These are phyloP conservation scores for Globisporangium carolinianum DNA, from an alignment of 352 stramenopile species.

Conservation along the genomic window DNA sequence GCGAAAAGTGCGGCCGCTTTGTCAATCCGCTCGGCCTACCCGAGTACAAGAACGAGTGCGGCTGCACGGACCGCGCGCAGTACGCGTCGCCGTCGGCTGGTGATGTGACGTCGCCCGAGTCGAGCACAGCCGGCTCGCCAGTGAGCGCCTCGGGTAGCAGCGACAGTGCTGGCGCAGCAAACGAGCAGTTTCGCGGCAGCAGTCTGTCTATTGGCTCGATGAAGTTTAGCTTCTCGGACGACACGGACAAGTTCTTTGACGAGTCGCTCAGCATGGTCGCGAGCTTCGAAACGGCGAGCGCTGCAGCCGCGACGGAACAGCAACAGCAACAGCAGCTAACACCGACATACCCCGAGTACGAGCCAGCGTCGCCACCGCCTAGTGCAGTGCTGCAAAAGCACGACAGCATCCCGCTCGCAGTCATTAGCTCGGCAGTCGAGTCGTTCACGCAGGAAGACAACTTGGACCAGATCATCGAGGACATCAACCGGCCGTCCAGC, in stretches of 20 bases:
- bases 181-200: constrained; percentile 34
- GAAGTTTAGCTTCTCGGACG: constrained; percentile 67
- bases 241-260: constrained; percentile 59
- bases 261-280: constrained; percentile 42
- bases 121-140: constrained; percentile 7
- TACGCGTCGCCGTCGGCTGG: constrained; percentile 16
- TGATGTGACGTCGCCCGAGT: constrained; percentile 14
- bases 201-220: constrained; percentile 66
- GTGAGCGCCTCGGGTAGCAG: constrained; percentile 21
- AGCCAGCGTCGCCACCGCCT: constrained; percentile 6
- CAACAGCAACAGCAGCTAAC: constrained; percentile 15
- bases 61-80: constrained; percentile 25
- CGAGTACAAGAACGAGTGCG: constrained; percentile 70
- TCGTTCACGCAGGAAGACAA: constrained; percentile 73
- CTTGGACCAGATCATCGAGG: constrained; percentile 70
- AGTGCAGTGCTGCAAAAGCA: constrained; percentile 23
- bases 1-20: constrained; percentile 68
- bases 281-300: constrained; percentile 10
- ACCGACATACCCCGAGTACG: constrained; percentile 8
- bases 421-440: constrained; percentile 57
- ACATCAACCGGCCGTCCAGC: constrained; percentile 52
- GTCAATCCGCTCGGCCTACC: constrained; percentile 73
- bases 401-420: constrained; percentile 62
- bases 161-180: constrained; percentile 17
- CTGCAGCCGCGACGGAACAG: background rate